Conservation (phyloP, 352 stramenopile genomes). For the Phytophthora parvispora region DNA sequence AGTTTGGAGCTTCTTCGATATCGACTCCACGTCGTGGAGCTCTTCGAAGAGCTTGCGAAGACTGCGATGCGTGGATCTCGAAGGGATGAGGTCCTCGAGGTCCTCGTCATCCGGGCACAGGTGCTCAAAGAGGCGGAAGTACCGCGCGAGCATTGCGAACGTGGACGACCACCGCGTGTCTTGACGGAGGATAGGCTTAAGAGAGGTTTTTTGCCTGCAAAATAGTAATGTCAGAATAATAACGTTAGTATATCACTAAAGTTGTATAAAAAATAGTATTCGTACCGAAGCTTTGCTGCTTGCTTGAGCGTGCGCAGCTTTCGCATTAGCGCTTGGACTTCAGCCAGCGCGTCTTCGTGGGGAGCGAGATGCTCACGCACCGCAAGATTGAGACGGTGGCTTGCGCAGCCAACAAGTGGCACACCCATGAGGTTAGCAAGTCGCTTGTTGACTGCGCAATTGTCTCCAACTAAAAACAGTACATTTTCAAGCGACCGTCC, state of each 20-base stretch:
- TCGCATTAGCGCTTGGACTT: neutral
- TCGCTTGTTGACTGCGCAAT: neutral
- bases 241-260: neutral
- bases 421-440: neutral
- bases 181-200: neutral
- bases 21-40: neutral
- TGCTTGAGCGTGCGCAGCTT: neutral
- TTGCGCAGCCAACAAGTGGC: neutral
- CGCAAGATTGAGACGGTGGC: neutral
- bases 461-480: slow-evolving; percentile 17
- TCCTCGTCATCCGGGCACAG: slow-evolving; percentile 14
- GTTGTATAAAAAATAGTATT: neutral
- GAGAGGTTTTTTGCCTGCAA: neutral
- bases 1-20: slow-evolving; percentile 3
- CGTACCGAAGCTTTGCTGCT: slow-evolving; percentile 11
- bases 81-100: neutral
- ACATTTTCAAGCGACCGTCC: neutral
- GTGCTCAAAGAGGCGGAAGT: slow-evolving; percentile 7
- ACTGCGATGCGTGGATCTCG: neutral
- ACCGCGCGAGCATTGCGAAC: slow-evolving; percentile 7
- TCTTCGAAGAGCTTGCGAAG: neutral
- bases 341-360: neutral
- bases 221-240: neutral
- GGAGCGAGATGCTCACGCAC: neutral
- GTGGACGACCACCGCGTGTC: slow-evolving; percentile 4